A percentile compares a stretch with the other conserved stretches of the same genome.
These are phyloP conservation scores for Eucalyptus globulus DNA, from an alignment of 345 rosid genomes.

Conservation along the genomic window DNA sequence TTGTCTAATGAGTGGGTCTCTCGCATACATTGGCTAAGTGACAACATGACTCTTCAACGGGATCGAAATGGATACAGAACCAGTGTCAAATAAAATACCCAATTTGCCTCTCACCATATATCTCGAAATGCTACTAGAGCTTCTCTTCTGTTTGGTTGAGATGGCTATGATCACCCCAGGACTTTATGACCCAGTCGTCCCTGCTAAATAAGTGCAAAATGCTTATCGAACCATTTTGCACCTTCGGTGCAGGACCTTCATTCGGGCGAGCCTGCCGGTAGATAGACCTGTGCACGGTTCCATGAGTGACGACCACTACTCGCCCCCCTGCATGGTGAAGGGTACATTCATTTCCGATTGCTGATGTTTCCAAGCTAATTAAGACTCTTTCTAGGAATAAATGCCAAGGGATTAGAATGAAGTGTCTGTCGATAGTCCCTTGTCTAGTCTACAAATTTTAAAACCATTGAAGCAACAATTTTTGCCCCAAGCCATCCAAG, in stretches of 20 bases:
- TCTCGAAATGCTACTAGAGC: not conserved
- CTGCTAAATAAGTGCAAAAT: not conserved
- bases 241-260: conserved; percentile 15
- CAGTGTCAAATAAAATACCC: not conserved
- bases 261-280: conserved; percentile 51
- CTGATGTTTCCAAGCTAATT: not conserved
- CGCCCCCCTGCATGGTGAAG: conserved; percentile 31
- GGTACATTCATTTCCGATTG: not conserved
- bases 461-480: not conserved
- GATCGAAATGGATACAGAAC: not conserved
- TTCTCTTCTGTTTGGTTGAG: not conserved
- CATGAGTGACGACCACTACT: conserved; percentile 60
- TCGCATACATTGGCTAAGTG: not conserved
- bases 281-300: conserved; percentile 60
- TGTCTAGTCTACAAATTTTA: not conserved
- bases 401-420: not conserved
- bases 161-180: not conserved
- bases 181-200: not conserved
- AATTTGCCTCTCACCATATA: not conserved
- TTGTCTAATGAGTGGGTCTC: not conserved
- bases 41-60: not conserved
- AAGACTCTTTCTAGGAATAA: not conserved
- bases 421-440: not conserved
- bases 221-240: conserved; percentile 38
- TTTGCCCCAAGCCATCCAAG: not conserved